Conservation (phyloP, 345 rosid genomes). For the Eucalyptus albens region DNA sequence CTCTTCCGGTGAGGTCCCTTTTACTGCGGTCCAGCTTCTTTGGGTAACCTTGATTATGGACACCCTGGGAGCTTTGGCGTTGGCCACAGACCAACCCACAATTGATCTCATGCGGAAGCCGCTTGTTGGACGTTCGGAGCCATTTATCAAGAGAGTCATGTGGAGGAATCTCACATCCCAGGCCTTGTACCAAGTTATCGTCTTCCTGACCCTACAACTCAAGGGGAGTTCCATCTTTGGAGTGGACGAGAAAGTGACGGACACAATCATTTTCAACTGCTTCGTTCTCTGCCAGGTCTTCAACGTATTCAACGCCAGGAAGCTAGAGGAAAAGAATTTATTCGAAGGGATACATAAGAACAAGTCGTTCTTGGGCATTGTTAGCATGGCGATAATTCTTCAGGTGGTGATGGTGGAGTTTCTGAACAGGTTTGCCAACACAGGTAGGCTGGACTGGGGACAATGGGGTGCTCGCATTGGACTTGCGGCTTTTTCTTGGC, state of each 20-base stretch:
- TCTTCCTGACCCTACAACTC: constrained; percentile 54
- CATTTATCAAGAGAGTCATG: constrained; percentile 55
- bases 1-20: constrained; percentile 66
- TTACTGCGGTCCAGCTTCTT: constrained; percentile 62
- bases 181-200: constrained; percentile 43
- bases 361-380: constrained; percentile 42
- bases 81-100: constrained; percentile 59
- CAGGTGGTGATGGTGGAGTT: constrained; percentile 70
- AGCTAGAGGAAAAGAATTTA: constrained; percentile 57
- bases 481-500: constrained; percentile 55
- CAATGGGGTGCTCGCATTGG: constrained; percentile 58
- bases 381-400: constrained; percentile 30
- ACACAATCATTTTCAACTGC: constrained; percentile 57
- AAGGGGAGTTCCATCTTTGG: constrained; percentile 42
- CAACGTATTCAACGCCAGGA: constrained; percentile 67
- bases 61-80: constrained; percentile 63
- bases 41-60: constrained; percentile 79
- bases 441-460: constrained; percentile 51
- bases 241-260: constrained; percentile 30
- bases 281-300: constrained; percentile 70
- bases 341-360: constrained; percentile 50
- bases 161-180: constrained; percentile 71
- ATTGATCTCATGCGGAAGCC: constrained; percentile 44
- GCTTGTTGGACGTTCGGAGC: constrained; percentile 48
- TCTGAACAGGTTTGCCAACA: constrained; percentile 52